These are phyloP conservation scores for Claviceps sp. DNA, from an alignment of 2,329 filamentous ascomycete genomes.

Conservation along the genomic window DNA sequence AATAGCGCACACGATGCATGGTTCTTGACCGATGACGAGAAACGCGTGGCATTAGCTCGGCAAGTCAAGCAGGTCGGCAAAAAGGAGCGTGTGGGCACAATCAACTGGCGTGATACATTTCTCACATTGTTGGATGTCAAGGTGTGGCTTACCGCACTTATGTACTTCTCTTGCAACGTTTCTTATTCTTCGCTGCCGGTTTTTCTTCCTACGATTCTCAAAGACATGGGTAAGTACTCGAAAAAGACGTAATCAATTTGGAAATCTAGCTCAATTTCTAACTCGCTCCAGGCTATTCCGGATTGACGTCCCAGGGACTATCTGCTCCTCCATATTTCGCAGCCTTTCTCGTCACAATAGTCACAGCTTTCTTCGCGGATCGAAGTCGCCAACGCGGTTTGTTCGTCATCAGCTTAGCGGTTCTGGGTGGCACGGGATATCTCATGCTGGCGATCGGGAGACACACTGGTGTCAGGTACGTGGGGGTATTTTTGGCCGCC, in stretches of 20 bases:
- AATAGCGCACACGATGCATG: constrained; percentile 5
- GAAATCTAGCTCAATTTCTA: background rate
- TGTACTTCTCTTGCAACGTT: constrained; percentile 12
- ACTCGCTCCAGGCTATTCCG: constrained; percentile 8
- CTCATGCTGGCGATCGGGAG: constrained; percentile 3
- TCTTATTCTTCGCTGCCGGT: constrained; percentile 19
- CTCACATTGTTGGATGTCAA: constrained; percentile 21
- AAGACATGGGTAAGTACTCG: constrained; percentile 6
- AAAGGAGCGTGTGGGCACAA: background rate
- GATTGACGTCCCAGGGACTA: constrained; percentile 10
- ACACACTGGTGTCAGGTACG: constrained; percentile 2
- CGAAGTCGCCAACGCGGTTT: constrained; percentile 7
- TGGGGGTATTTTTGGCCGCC: constrained; percentile 3
- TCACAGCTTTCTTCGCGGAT: constrained; percentile 8
- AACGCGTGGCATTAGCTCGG: constrained; percentile 5
- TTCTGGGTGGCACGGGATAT: constrained; percentile 5
- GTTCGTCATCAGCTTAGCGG: constrained; percentile 2
- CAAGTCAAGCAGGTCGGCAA: constrained; percentile 4
- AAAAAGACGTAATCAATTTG: background rate
- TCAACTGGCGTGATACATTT: constrained; percentile 16
- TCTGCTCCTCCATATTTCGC: constrained; percentile 9
- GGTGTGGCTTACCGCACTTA: constrained; percentile 16
- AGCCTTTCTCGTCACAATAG: constrained; percentile 9
- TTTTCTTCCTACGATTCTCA: constrained; percentile 12
- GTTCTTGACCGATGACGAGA: constrained; percentile 11